Evolutionary conservation across 2,329 filamentous ascomycete species (phyloP).

Genomic region (Pseudodiploospora longispora): DNA sequence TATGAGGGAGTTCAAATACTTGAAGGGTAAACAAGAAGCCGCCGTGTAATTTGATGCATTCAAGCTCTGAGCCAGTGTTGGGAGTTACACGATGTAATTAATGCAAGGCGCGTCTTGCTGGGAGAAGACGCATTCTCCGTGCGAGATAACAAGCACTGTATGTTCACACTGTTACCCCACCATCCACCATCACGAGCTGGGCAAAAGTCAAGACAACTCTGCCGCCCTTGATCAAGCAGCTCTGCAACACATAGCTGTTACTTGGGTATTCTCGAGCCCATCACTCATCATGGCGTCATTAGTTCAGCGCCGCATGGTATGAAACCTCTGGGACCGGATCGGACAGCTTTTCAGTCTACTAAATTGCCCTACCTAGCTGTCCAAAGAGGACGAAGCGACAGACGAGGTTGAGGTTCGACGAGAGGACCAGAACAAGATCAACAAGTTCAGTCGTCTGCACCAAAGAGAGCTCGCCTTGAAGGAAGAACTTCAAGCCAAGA

Average conservation of each 20-base stretch:
- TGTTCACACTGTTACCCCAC: slow-evolving; percentile 7
- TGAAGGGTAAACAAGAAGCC: too few species aligned
- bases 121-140: too few species aligned
- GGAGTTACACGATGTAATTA: too few species aligned
- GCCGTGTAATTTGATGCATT: too few species aligned
- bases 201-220: too few species aligned
- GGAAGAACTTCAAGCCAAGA: slow-evolving; percentile 72
- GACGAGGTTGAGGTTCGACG: slow-evolving; percentile 86
- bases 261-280: slow-evolving; percentile 9
- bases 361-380: slow-evolving; percentile 53
- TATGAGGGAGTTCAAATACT: too few species aligned
- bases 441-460: slow-evolving; percentile 90
- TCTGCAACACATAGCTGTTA: too few species aligned
- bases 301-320: slow-evolving; percentile 54
- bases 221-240: too few species aligned
- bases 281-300: slow-evolving; percentile 31
- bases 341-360: neutral
- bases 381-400: slow-evolving; percentile 82
- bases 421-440: slow-evolving; percentile 98
- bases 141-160: slow-evolving; percentile 10
- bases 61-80: too few species aligned
- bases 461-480: slow-evolving; percentile 73
- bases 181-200: slow-evolving; percentile 1
- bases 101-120: too few species aligned
- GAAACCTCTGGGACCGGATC: neutral